These are phyloP conservation scores for Gossypium sturtianum DNA, from an alignment of 345 rosid species.

Conservation along the genomic window DNA sequence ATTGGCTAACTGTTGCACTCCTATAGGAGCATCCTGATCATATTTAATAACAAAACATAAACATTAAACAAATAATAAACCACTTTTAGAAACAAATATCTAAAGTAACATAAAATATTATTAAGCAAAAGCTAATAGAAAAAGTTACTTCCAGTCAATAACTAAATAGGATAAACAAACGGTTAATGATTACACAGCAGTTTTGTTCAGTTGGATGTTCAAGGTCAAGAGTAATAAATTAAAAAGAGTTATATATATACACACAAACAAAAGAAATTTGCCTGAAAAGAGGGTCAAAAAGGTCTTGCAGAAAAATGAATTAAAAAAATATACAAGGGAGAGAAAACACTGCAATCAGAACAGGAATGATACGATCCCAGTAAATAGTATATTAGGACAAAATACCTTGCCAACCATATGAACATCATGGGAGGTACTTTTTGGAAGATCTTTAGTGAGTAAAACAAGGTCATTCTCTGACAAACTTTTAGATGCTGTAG, in stretches of 20 bases:
- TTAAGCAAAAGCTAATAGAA: not conserved
- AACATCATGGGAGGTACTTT: constrained; percentile 42
- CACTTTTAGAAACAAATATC: not conserved
- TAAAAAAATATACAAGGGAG: not conserved
- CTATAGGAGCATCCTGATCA: not conserved
- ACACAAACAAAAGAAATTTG: not conserved
- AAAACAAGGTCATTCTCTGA: constrained; percentile 86
- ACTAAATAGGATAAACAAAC: not conserved
- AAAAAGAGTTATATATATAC: not conserved
- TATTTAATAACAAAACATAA: not conserved
- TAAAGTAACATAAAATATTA: not conserved
- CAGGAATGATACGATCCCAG: not conserved
- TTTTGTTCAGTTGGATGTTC: not conserved
- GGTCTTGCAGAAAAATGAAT: not conserved
- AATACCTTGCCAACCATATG: constrained; percentile 92
- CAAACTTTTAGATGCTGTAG: constrained; percentile 54
- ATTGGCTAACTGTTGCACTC: not conserved
- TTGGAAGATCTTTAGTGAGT: constrained; percentile 73
- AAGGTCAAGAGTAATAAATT: not conserved
- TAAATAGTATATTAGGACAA: not conserved
- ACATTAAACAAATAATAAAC: not conserved
- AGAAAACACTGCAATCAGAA: not conserved
- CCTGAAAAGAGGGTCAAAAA: not conserved
- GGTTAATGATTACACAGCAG: not conserved
- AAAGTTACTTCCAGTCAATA: not conserved